Base-by-base conservation (phyloP, 2,329 filamentous ascomycete genomes). In the Oidium heveae region DNA sequence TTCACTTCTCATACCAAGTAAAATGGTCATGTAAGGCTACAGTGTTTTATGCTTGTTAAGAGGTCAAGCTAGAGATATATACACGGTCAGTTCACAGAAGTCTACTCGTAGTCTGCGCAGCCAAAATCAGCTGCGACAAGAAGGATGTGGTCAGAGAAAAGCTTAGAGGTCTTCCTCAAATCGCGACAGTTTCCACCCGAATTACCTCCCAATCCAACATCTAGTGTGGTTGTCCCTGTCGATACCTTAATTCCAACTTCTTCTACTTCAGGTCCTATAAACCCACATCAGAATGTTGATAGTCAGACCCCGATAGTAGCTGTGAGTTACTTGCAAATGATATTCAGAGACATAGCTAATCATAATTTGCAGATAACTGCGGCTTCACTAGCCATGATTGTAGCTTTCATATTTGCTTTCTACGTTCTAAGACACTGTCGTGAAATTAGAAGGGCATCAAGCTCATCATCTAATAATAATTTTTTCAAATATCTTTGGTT, bases 401-500 rank as follows among this genome's bases (percentile, higher is more conserved):
- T 62, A n/a, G 56, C 33, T 16, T 36, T 63, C 12, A 18, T 62
- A 15, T 51, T 61, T 32, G 54, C 55, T 10, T 57, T 59, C 44
- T 58, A 58, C 22, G 9, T 60, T 20, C 53, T 63, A 18, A 70
- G 71, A n/a, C 62, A 63, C 51, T 63, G 71, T 41, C 70, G 72
- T 36, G 62, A 65, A 54, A 65, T 65, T 52, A 65, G 73, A 57
- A 68, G 65, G 55, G 66, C 71, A 32, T 72, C 74, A 2, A 74
- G 68, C 63, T 72, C 71, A 56, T 66, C 76, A 22, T 72, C 74
- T 4, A 73, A 71, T 0, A 65, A 67, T 28, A 32, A 32, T 8
- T 71, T 65, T 55, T 61, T 77, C 34, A 76, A 75, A 62, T 67
- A 66, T 18, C 66, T 68, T 62, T 77, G 74, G 74, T 66, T 66